phyloP scores from a whole-genome alignment of 1,284 basidiomycete species.

The Cryptococcus sp. region DNA sequence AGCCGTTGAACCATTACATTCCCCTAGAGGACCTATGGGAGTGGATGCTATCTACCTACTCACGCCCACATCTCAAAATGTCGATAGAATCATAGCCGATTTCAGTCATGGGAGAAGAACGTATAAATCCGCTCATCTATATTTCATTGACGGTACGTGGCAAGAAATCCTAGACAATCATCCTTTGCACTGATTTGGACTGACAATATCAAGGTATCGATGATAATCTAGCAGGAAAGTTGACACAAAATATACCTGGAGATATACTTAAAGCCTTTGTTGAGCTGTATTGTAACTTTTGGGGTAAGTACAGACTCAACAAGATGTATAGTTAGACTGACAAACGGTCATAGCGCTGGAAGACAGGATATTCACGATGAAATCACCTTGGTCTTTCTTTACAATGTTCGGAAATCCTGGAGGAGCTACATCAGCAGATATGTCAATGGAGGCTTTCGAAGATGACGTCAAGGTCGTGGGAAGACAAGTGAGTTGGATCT shows the following conservation, averaged over 20 bases:
- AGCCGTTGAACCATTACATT: slow-evolving; percentile 51
- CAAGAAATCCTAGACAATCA: too few relatives aligned
- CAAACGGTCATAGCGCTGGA: slow-evolving; percentile 62
- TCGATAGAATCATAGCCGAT: slow-evolving; percentile 84
- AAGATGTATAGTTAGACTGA: neutral
- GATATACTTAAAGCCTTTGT: slow-evolving; percentile 61
- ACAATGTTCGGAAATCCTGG: slow-evolving; percentile 78
- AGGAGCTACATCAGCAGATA: slow-evolving; percentile 60
- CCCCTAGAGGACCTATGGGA: slow-evolving; percentile 65
- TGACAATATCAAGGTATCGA: slow-evolving; percentile 34
- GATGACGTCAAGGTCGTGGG: slow-evolving; percentile 71
- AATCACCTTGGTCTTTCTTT: slow-evolving; percentile 73
- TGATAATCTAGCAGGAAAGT: slow-evolving; percentile 67
- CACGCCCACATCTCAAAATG: slow-evolving; percentile 90
- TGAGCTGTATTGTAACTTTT: slow-evolving; percentile 85
- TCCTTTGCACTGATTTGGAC: neutral
- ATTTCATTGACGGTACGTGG: slow-evolving; percentile 83
- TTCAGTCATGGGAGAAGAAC: slow-evolving; percentile 63
- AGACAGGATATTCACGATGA: slow-evolving; percentile 72
- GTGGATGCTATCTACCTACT: slow-evolving; percentile 90
- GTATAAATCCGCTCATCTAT: slow-evolving; percentile 85
- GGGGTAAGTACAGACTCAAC: slow-evolving; percentile 55
- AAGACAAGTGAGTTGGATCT: slow-evolving; percentile 39
- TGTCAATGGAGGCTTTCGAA: slow-evolving; percentile 61
- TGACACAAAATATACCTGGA: slow-evolving; percentile 52